phyloP scores from a whole-genome alignment of 1,284 basidiomycete species.

The Phylloboletellus chloephorus region DNA sequence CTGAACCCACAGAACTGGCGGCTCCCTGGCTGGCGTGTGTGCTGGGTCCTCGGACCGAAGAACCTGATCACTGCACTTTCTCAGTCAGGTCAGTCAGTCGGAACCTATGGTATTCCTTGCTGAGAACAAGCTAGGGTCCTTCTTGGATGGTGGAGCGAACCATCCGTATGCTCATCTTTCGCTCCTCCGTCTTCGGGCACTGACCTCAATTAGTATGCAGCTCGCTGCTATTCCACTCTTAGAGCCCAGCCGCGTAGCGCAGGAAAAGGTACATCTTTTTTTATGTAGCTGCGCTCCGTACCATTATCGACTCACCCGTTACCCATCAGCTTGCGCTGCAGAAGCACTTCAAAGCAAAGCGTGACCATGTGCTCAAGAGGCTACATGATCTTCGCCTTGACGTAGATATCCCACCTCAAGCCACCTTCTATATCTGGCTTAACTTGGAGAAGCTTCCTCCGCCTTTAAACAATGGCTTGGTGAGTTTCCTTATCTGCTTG shows the following conservation, averaged over 20 bases:
- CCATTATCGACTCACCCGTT: slow-evolving; percentile 3
- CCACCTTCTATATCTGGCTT: slow-evolving; percentile 91
- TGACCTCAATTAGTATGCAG: slow-evolving; percentile 54
- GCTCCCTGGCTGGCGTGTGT: slow-evolving; percentile 88
- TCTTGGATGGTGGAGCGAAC: slow-evolving; percentile 85
- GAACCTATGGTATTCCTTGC: neutral
- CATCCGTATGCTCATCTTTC: slow-evolving; percentile 58
- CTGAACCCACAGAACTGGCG: slow-evolving; percentile 64
- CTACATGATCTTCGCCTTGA: slow-evolving; percentile 73
- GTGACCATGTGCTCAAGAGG: slow-evolving; percentile 84
- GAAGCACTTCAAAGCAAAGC: slow-evolving; percentile 85
- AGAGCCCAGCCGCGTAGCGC: slow-evolving; percentile 59
- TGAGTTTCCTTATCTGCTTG: slow-evolving; percentile 32
- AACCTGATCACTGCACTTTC: slow-evolving; percentile 81
- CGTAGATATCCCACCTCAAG: slow-evolving; percentile 67
- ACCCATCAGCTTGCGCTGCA: slow-evolving; percentile 62
- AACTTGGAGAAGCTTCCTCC: slow-evolving; percentile 72
- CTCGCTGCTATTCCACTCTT: slow-evolving; percentile 80
- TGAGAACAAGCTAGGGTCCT: slow-evolving; percentile 49
- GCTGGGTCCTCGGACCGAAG: slow-evolving; percentile 96
- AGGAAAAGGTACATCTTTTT: slow-evolving; percentile 55
- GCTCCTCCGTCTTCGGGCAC: neutral
- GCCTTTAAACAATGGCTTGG: slow-evolving; percentile 84
- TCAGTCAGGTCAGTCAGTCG: slow-evolving; percentile 58
- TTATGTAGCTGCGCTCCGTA: neutral